Evolutionary conservation across 192 early-diverging fungal species (phyloP), one percentile per base, ranked within the genome.

Genomic region (Fimicolochytrium jonesii): DNA sequence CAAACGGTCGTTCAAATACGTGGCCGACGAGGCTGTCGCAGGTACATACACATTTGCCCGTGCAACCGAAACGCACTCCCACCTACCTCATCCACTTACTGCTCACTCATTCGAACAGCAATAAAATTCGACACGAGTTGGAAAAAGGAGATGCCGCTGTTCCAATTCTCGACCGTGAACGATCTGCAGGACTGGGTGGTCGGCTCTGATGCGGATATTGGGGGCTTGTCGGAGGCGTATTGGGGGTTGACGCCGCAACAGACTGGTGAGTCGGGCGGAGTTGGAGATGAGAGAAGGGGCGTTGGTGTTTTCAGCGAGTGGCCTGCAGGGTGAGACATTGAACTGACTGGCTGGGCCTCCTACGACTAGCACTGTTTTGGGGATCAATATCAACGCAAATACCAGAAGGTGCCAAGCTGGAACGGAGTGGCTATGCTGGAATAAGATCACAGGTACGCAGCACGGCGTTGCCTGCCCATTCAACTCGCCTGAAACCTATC

Each of bases 191-290:
- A 73, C 22, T 97, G 92, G 90, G 68, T 84, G 13, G 78, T 92
- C 25, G 95, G 95, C 0, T 89, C 87, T 1, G 95, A 97, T 73
- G 86, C 87, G 49, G 93, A 97, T 69, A 90, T 97, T 77, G 93
- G 93, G 73, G 90, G 92, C 15, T 76, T 78, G 46, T 88, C 88
- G 23, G 81, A 88, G 58, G 89, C 88, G 3, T 84, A 77, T 60
- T 83, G 90, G 53, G 92, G 92, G 18, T 59, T 87, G 35, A 91
- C 88, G 2, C 70, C 64, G 13, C 56, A 84, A 22, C 76, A 69
- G 18, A 79, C 59, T 54, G 87, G 64, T 85, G 81, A 31, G 81
- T 4, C 5, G n/a, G 6, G n/a, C n/a, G n/a, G n/a, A n/a, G n/a
- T n/a, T n/a, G n/a, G n/a, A n/a, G n/a, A n/a, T n/a, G n/a, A n/a